Base-by-base conservation (phyloP, 441 rosid genomes). In the Pelargonium citronellum region DNA sequence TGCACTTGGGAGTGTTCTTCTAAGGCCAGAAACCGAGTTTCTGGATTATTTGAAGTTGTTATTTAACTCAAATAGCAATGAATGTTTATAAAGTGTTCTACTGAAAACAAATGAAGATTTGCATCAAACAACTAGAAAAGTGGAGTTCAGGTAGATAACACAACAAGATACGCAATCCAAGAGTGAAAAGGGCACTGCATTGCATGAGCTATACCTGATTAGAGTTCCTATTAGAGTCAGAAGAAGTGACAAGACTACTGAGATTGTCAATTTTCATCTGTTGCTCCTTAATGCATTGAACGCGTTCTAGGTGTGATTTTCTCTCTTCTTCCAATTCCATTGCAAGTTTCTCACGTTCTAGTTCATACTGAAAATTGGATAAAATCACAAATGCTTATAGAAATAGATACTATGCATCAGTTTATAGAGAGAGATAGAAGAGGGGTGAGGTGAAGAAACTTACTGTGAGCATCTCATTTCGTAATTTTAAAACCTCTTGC, bases 381-480 rank as follows among this genome's bases (percentile, higher is more conserved):
- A 51, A 68, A 8, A 4, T 53, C 60, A 15, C 16, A 53, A 53
- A 53, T 53, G 60, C 2, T 15, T 53, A 53, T 53, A 53, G 20
- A 53, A 53, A 53, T 1, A 15, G 16, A 53, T 53, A 53, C 20
- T 53, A 53, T n/a, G 19, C 8, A 53, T 1, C 6, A n/a, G 20
- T 53, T 47, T 15, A 47, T 47, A 8, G 60, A 53, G 27, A 24
- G 27, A 24, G 27, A 24, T 0, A 24, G 27, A 24, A 0, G 5
- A 7, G 20, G 7, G 20, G 60, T n/a, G n/a, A n/a, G n/a, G n/a
- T n/a, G n/a, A n/a, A n/a, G 60, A 37, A 77, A 62, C 17, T 74
- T 79, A 89, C 96, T 95, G 86, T 88, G 73, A 93, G 87, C 98
- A 91, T 93, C 53, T 84, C 95, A 69, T 93, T 94, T 81, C 97